These are phyloP conservation scores for Samsoniella hepiali DNA, from an alignment of 2,329 filamentous ascomycete genomes.

Conservation along the genomic window DNA sequence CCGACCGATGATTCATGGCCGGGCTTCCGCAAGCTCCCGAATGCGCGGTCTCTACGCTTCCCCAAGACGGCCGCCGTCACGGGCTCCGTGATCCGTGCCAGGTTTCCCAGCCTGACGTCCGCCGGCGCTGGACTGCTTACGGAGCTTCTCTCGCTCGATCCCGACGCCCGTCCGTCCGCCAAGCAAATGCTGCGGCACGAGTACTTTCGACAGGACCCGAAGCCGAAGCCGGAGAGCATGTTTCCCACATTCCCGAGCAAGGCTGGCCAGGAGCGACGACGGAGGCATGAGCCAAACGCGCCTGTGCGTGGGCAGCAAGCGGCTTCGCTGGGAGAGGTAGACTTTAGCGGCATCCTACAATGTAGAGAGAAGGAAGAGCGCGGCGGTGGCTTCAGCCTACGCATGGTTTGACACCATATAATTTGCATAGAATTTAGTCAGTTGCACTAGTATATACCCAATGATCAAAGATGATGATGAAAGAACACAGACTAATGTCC, in stretches of 20 bases:
- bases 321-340: constrained; percentile 51
- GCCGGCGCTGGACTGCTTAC: constrained; percentile 70
- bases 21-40: constrained; percentile 78
- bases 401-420: constrained; percentile 46
- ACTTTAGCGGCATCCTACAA: constrained; percentile 70
- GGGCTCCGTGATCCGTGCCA: constrained; percentile 62
- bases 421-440: background rate
- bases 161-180: constrained; percentile 66
- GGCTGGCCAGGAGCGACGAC: constrained; percentile 81
- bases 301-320: constrained; percentile 72
- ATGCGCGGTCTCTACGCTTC: constrained; percentile 75
- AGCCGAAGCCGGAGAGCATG: constrained; percentile 84
- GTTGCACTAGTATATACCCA: constrained; percentile 8
- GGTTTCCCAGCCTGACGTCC: constrained; percentile 77
- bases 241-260: constrained; percentile 97
- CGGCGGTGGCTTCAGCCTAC: constrained; percentile 63
- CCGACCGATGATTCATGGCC: constrained; percentile 84
- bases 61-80: constrained; percentile 44
- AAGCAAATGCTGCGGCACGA: constrained; percentile 71
- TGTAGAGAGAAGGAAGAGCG: constrained; percentile 61
- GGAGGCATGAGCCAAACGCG: constrained; percentile 72
- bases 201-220: constrained; percentile 87
- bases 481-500: too few species aligned
- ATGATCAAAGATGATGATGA: background rate
- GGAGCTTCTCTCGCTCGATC: constrained; percentile 71